Conservation (phyloP, 495 filamentous ascomycete genomes). For the Hyaloscypha variabilis region DNA sequence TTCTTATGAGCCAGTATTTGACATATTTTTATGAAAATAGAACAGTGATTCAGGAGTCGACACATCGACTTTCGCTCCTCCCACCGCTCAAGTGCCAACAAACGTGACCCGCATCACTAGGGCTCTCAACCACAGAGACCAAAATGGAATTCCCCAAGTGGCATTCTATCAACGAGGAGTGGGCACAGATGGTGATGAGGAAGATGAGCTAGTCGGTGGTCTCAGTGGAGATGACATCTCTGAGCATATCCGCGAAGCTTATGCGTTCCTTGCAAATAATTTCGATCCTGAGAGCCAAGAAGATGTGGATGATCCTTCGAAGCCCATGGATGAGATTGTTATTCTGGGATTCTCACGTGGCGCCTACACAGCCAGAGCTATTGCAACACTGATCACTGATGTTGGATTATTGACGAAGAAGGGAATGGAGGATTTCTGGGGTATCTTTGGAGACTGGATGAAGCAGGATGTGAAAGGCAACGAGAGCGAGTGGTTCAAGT, state of each 20-base stretch:
- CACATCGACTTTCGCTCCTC: constrained; percentile 3
- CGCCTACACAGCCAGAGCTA: constrained; percentile 70
- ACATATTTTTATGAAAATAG: not conserved
- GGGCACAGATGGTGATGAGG: constrained; percentile 45
- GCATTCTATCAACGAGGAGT: constrained; percentile 56
- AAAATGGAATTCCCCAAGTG: constrained; percentile 40
- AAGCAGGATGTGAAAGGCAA: constrained; percentile 50
- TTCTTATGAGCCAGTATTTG: not conserved
- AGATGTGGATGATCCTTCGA: constrained; percentile 17
- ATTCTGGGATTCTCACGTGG: constrained; percentile 74
- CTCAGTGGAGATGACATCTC: constrained; percentile 50
- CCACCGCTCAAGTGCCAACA: constrained; percentile 43
- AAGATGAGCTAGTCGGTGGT: constrained; percentile 46
- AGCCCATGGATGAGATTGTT: constrained; percentile 69
- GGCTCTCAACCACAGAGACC: constrained; percentile 38
- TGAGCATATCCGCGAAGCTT: constrained; percentile 65
- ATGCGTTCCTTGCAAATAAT: constrained; percentile 69
- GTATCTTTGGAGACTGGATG: constrained; percentile 66
- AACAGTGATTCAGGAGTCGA: constrained; percentile 23
- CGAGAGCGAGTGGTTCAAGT: constrained; percentile 24
- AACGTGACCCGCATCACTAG: constrained; percentile 54
- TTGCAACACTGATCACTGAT: constrained; percentile 62
- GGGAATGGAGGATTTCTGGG: constrained; percentile 65
- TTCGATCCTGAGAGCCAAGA: constrained; percentile 38
- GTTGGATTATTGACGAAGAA: constrained; percentile 65